A percentile compares a stretch with the other conserved stretches of the same genome.
Evolutionary conservation across 1,139 yeast genomes (phyloP).

Genomic region (Blastobotrys serpentis): DNA sequence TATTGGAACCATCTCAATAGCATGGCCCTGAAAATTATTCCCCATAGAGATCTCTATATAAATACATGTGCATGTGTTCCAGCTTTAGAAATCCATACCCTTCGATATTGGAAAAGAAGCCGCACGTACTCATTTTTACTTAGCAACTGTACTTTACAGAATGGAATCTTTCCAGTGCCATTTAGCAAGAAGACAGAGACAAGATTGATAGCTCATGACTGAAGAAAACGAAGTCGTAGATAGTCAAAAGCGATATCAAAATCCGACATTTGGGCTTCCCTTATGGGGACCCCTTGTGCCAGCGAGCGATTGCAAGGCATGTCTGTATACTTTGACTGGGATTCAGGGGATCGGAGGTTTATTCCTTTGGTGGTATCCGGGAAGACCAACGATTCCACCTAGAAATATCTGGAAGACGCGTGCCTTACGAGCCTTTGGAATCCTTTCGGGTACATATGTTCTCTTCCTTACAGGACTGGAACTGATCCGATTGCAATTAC

Average conservation of each 20-base stretch:
- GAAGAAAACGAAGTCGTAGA: conserved; percentile 15
- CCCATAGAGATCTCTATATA: no score
- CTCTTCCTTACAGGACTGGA: conserved; percentile 34
- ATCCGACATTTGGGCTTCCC: conserved; percentile 37
- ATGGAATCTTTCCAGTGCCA: no score
- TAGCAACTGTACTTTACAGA: background rate
- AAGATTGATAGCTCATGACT: conserved; percentile 2
- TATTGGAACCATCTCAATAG: no score
- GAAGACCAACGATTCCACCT: conserved; percentile 26
- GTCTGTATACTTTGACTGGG: conserved; percentile 34
- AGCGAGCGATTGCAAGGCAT: conserved; percentile 37
- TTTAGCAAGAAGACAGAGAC: background rate
- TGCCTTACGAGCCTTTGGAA: conserved; percentile 26
- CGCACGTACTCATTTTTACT: background rate
- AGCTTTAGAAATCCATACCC: no score
- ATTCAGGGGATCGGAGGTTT: conserved; percentile 35
- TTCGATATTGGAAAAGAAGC: no score
- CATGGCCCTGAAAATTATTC: no score
- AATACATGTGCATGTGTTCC: no score
- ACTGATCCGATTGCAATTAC: conserved; percentile 32
- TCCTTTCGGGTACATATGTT: conserved; percentile 32
- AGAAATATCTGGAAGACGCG: conserved; percentile 30
- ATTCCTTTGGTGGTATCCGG: conserved; percentile 33
- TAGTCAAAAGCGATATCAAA: conserved; percentile 23
- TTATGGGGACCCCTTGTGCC: conserved; percentile 41